These are phyloP conservation scores for Coniella lustricola DNA, from an alignment of 2,329 filamentous ascomycete genomes.

Conservation along the genomic window DNA sequence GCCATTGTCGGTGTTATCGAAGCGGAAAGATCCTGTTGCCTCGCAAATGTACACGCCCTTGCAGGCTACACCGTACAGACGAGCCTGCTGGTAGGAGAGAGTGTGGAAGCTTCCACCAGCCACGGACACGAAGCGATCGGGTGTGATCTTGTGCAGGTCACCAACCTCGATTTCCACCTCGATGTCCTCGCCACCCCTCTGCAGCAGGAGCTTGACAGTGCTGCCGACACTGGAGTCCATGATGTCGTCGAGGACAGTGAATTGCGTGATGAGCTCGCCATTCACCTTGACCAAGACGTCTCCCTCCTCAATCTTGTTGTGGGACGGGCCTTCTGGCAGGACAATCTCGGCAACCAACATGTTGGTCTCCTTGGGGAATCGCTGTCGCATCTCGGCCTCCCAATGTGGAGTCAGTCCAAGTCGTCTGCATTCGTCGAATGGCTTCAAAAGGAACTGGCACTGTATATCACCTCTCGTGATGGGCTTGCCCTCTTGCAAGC, in stretches of 20 bases:
- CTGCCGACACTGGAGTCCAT: slow-evolving; percentile 79
- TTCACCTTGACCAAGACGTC: slow-evolving; percentile 93
- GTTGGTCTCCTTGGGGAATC: slow-evolving; percentile 88
- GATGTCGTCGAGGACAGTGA: slow-evolving; percentile 84
- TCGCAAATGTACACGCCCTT: slow-evolving; percentile 94
- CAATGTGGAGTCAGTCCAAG: slow-evolving; percentile 78
- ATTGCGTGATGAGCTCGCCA: slow-evolving; percentile 85
- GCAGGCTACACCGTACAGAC: slow-evolving; percentile 85
- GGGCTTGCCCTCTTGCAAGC: slow-evolving; percentile 66
- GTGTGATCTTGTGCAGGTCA: slow-evolving; percentile 89
- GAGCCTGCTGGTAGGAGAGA: slow-evolving; percentile 95
- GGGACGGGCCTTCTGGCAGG: slow-evolving; percentile 80
- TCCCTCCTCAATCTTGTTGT: slow-evolving; percentile 84
- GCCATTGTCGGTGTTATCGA: slow-evolving; percentile 62
- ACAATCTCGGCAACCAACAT: slow-evolving; percentile 97
- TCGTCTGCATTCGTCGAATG: slow-evolving; percentile 92
- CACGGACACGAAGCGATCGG: slow-evolving; percentile 90
- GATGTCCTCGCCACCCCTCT: slow-evolving; percentile 81
- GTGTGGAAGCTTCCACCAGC: slow-evolving; percentile 93
- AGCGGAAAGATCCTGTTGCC: slow-evolving; percentile 80
- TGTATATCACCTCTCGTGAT: slow-evolving; percentile 95
- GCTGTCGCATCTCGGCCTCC: slow-evolving; percentile 76
- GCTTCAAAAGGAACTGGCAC: slow-evolving; percentile 93
- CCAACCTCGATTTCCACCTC: slow-evolving; percentile 80
- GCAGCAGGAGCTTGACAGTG: slow-evolving; percentile 72